These are phyloP conservation scores for Ulmus americana DNA, from an alignment of 331 rosid species.

Conservation along the genomic window DNA sequence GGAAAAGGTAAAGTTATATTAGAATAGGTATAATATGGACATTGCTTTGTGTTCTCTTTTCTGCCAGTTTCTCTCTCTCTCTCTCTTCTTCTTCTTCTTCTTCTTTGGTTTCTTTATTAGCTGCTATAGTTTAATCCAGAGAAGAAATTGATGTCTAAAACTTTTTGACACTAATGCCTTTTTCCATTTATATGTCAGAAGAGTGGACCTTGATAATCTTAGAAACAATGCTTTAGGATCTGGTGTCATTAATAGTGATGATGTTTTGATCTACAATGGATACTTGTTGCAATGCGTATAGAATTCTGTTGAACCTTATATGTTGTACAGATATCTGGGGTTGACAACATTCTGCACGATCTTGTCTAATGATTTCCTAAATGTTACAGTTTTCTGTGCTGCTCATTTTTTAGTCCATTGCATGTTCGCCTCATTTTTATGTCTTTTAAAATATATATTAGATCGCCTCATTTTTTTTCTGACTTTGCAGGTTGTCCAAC, in stretches of 20 bases:
- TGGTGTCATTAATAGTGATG: neutral
- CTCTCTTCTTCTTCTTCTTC: neutral
- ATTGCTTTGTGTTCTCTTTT: constrained; percentile 6
- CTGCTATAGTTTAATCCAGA: no score
- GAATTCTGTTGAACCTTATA: neutral
- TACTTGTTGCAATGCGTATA: neutral
- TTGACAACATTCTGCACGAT: neutral
- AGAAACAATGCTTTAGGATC: constrained; percentile 2
- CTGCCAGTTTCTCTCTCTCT: neutral
- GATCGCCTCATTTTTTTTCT: neutral
- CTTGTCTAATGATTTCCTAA: neutral
- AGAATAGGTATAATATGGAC: constrained; percentile 7
- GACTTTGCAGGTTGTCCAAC: constrained; percentile 63
- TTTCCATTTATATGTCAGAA: constrained; percentile 7
- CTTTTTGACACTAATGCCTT: neutral
- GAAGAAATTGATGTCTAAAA: neutral
- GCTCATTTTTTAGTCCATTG: constrained; percentile 2
- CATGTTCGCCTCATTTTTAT: constrained; percentile 7
- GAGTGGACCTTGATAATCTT: constrained; percentile 16
- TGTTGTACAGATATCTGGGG: neutral
- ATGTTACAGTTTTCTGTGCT: neutral
- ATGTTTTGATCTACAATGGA: neutral
- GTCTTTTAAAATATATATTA: constrained; percentile 1
- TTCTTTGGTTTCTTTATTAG: neutral
- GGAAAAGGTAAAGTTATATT: constrained; percentile 60